These are phyloP conservation scores for Cichorium intybus DNA, from an alignment of 140 eudicot species.

Conservation along the genomic window DNA sequence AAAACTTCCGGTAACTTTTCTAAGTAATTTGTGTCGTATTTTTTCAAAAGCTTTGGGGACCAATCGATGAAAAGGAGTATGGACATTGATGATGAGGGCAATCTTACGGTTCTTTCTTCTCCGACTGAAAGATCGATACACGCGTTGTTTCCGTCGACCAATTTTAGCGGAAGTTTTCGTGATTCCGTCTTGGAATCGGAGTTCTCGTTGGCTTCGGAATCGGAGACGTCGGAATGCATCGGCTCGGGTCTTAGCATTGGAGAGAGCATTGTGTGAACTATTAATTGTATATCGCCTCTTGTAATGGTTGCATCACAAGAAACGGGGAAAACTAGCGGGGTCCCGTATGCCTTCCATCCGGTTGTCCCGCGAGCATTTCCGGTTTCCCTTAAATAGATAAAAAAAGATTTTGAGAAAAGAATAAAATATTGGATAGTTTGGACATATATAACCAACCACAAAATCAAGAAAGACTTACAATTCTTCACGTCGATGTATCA, in stretches of 20 bases:
- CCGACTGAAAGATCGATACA: conserved; percentile 86
- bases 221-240: conserved; percentile 21
- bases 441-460: neutral
- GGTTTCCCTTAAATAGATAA: conserved; percentile 48
- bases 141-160: conserved; percentile 86
- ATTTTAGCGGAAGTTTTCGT: conserved; percentile 69
- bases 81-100: conserved; percentile 72
- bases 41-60: conserved; percentile 81
- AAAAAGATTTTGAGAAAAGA: neutral
- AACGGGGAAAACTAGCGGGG: conserved; percentile 87
- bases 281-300: conserved; percentile 71
- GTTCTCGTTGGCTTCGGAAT: conserved; percentile 28
- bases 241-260: conserved; percentile 59
- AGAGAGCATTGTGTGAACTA: conserved; percentile 72
- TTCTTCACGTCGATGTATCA: conserved; percentile 87
- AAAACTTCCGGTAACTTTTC: conserved; percentile 84
- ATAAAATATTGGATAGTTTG: neutral
- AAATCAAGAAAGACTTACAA: conserved; percentile 45
- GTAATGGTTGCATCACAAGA: conserved; percentile 74
- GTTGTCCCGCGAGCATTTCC: conserved; percentile 50
- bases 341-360: conserved; percentile 97
- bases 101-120: conserved; percentile 76
- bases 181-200: conserved; percentile 31
- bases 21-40: conserved; percentile 59
- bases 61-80: conserved; percentile 81